Evolutionary conservation across 106 monocot species (phyloP).

Genomic region (Chionographis japonica): DNA sequence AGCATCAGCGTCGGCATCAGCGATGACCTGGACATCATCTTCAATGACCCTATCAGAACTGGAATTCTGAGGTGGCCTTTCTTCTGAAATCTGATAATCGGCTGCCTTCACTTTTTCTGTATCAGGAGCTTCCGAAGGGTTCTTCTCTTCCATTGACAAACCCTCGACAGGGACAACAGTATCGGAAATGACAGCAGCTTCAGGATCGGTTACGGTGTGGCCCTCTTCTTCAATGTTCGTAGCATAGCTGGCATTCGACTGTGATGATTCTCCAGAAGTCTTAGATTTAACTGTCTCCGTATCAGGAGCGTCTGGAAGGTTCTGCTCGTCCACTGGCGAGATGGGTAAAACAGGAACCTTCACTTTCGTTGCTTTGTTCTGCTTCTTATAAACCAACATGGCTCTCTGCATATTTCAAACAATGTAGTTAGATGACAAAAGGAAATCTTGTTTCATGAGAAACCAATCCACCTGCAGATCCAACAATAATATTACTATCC

Average conservation of each 20-base stretch:
- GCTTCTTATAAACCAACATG: slow-evolving; percentile 36
- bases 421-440: not conserved
- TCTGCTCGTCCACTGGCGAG: not conserved
- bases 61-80: not conserved
- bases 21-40: not conserved
- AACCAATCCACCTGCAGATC: not conserved
- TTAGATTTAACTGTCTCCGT: not conserved
- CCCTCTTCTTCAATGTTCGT: slow-evolving; percentile 9
- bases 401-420: slow-evolving; percentile 36
- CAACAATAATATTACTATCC: not conserved
- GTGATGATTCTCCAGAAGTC: not conserved
- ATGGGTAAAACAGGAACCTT: not conserved
- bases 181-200: too few relatives aligned
- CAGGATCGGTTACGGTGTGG: too few relatives aligned
- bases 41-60: not conserved
- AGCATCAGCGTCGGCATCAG: not conserved
- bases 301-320: slow-evolving; percentile 1
- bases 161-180: too few relatives aligned
- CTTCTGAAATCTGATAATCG: not conserved
- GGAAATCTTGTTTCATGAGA: too few relatives aligned
- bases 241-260: too few relatives aligned
- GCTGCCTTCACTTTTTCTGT: not conserved
- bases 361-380: slow-evolving; percentile 4
- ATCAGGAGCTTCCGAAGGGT: slow-evolving; percentile 1
- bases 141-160: not conserved